A percentile compares a stretch with the other conserved stretches of the same genome.
Conservation (phyloP, 2,329 filamentous ascomycete genomes). For the Byssothecium circinans region DNA sequence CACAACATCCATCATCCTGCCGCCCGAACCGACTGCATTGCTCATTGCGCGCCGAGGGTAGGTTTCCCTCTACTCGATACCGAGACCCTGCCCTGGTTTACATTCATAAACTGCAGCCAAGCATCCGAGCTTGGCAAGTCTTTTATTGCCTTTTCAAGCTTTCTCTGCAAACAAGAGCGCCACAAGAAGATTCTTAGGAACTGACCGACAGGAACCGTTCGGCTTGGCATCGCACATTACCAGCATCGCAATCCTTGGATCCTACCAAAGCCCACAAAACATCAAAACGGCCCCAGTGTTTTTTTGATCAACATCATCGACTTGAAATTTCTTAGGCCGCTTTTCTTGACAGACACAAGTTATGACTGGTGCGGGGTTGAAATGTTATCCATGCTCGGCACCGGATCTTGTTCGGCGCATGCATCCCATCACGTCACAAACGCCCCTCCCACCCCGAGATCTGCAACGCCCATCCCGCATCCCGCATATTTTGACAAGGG, state of each 20-base stretch:
- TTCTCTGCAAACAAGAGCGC: conserved; percentile 1
- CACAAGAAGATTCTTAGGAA: conserved; percentile 6
- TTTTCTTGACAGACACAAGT: not conserved
- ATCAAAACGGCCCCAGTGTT: conserved; percentile 2
- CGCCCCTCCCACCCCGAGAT: conserved; percentile 17
- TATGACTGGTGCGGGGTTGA: not conserved
- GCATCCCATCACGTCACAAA: conserved; percentile 11
- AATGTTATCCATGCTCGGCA: not conserved
- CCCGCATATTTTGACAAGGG: conserved; percentile 18
- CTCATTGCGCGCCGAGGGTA: no score
- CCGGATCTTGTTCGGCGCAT: conserved; percentile 8
- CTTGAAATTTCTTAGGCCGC: not conserved
- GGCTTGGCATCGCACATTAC: conserved; percentile 1
- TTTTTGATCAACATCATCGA: not conserved
- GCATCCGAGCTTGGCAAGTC: not conserved
- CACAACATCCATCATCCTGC: no score
- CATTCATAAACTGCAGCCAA: not conserved
- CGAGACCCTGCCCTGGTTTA: not conserved
- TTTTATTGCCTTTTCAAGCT: not conserved
- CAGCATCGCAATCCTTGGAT: not conserved
- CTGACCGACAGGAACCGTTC: not conserved
- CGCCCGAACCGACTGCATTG: no score
- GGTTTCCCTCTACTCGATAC: no score
- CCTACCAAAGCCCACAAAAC: conserved; percentile 1
- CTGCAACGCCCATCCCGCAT: conserved; percentile 22